A percentile compares a stretch with the other conserved stretches of the same genome.
These are phyloP conservation scores for Suillus sp. DNA, from an alignment of 768 basidiomycete genomes.

Conservation along the genomic window DNA sequence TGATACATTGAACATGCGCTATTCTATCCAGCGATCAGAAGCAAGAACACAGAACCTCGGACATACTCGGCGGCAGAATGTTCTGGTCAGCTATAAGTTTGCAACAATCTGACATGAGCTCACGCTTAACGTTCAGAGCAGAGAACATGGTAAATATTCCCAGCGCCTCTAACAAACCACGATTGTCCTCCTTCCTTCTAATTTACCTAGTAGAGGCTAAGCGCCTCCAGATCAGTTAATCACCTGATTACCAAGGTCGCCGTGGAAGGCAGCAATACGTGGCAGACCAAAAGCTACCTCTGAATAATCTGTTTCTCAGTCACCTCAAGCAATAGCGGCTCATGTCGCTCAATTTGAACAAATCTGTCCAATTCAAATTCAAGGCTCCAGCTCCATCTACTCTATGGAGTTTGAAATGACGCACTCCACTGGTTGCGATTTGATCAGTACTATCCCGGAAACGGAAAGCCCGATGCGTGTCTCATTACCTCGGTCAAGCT, in stretches of 20 bases:
- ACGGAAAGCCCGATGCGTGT: not conserved
- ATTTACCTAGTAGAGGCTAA: not conserved
- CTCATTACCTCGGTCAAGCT: not conserved
- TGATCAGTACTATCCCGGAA: not conserved
- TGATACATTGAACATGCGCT: not conserved
- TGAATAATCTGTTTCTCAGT: not conserved
- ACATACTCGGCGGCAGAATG: not conserved
- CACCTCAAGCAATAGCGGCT: not conserved
- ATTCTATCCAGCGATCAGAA: not conserved
- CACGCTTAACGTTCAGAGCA: not conserved
- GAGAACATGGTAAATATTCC: not conserved
- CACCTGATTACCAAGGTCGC: not conserved
- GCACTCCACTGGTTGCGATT: not conserved
- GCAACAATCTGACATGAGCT: not conserved
- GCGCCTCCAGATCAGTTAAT: not conserved
- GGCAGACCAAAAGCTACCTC: not conserved
- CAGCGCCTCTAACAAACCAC: not conserved
- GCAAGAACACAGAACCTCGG: not conserved
- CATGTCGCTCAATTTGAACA: not conserved
- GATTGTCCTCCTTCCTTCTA: not conserved
- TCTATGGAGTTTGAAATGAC: not conserved
- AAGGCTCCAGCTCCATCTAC: not conserved
- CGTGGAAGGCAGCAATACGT: not conserved
- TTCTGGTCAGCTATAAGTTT: not conserved
- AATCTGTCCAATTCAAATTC: not conserved